These are phyloP conservation scores for Phytopythium delawarense DNA, from an alignment of 352 stramenopile species.

Conservation along the genomic window DNA sequence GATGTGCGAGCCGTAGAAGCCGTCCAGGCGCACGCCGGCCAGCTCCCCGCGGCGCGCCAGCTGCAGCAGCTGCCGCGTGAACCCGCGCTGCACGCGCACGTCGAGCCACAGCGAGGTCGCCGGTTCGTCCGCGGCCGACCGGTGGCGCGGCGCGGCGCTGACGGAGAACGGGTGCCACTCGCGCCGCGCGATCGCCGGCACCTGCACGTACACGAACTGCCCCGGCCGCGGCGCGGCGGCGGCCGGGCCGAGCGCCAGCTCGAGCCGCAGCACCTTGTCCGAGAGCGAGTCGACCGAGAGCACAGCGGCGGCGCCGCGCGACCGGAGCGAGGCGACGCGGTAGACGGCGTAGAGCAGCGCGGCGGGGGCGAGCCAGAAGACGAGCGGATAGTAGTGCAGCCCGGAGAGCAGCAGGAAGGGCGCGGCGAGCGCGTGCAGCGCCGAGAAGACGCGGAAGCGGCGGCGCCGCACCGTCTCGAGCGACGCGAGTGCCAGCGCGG, in stretches of 20 bases:
- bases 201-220: conserved; percentile 74
- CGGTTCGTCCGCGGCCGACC: conserved; percentile 4
- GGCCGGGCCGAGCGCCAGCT: conserved; percentile 30
- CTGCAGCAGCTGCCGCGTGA: conserved; percentile 46
- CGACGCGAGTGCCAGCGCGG: conserved; percentile 38
- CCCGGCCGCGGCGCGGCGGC: conserved; percentile 14
- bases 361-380: conserved; percentile 51
- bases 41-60: conserved; percentile 42
- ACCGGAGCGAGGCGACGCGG: conserved; percentile 40
- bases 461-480: conserved; percentile 44
- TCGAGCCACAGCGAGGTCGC: conserved; percentile 42
- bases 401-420: conserved; percentile 41
- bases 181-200: conserved; percentile 41
- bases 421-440: conserved; percentile 47
- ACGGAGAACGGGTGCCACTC: conserved; percentile 77
- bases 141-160: conserved; percentile 49
- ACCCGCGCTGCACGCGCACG: conserved; percentile 57
- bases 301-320: conserved; percentile 35
- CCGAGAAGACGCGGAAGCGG: conserved; percentile 51
- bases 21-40: conserved; percentile 47
- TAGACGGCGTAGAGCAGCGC: conserved; percentile 63
- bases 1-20: conserved; percentile 66
- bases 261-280: conserved; percentile 52
- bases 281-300: conserved; percentile 32
- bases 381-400: conserved; percentile 66